Evolutionary conservation across 2,329 filamentous ascomycete species (phyloP).

Genomic region (Ophiognomonia clavigignenti-juglandacearum): DNA sequence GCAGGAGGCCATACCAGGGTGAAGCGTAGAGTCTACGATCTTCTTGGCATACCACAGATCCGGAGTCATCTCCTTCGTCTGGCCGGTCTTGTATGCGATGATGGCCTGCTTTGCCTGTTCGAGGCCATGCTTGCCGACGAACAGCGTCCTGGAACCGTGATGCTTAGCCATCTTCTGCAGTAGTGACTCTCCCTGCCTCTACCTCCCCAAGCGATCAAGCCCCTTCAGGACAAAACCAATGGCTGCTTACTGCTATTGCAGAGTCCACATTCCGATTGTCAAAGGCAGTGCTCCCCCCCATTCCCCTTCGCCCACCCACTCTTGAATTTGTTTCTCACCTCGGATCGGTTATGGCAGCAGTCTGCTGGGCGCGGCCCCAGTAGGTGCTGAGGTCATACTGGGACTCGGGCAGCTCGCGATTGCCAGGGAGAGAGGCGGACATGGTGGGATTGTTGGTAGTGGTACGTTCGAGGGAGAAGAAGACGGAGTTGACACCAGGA

Average conservation of each 20-base stretch:
- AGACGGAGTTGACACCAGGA: not conserved
- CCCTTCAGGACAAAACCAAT: conserved; percentile 4
- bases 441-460: conserved; percentile 32
- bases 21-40: conserved; percentile 91
- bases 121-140: conserved; percentile 72
- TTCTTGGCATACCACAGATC: conserved; percentile 96
- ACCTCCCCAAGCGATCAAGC: not conserved
- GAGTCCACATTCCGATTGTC: conserved; percentile 6
- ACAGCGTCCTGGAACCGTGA: conserved; percentile 62
- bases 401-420: conserved; percentile 81
- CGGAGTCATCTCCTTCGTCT: conserved; percentile 74
- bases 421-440: conserved; percentile 62
- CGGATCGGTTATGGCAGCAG: conserved; percentile 85
- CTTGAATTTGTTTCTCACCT: conserved; percentile 61
- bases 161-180: not conserved
- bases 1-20: conserved; percentile 64
- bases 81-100: conserved; percentile 80
- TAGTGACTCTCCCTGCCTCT: not conserved
- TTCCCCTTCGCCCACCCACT: not conserved
- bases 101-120: conserved; percentile 82
- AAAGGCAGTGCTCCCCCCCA: no score
- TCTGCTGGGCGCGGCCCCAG: conserved; percentile 89
- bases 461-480: not conserved
- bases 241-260: conserved; percentile 17
- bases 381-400: conserved; percentile 92